These are phyloP conservation scores for Xylariaceae sp. DNA, from an alignment of 2,329 filamentous ascomycete genomes.

Conservation along the genomic window DNA sequence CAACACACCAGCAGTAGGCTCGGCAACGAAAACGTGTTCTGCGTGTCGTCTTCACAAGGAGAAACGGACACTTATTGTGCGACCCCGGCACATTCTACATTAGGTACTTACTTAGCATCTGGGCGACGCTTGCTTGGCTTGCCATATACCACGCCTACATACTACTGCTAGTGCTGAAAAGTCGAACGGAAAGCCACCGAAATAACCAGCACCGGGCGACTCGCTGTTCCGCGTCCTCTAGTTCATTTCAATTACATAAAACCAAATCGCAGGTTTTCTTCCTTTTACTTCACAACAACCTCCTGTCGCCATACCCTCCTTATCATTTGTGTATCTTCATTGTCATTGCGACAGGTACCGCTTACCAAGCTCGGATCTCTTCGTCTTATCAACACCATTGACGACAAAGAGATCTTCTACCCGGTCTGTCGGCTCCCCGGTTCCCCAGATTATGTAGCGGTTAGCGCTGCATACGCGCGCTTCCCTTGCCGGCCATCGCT, in stretches of 20 bases:
- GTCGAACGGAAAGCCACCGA: too few species aligned
- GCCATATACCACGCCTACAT: too few species aligned
- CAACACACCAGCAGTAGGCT: too few species aligned
- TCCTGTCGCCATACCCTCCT: constrained; percentile 19
- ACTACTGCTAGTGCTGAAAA: too few species aligned
- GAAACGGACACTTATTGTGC: too few species aligned
- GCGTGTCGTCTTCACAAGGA: too few species aligned
- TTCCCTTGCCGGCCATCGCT: constrained; percentile 14
- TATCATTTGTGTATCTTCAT: constrained; percentile 21
- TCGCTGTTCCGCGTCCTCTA: background rate
- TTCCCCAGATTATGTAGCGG: constrained; percentile 37
- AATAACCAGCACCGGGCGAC: background rate
- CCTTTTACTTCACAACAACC: constrained; percentile 35
- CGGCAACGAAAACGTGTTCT: too few species aligned
- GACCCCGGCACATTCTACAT: too few species aligned
- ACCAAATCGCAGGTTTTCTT: constrained; percentile 36
- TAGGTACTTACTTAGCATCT: too few species aligned
- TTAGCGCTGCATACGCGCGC: constrained; percentile 35
- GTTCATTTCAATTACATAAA: constrained; percentile 44
- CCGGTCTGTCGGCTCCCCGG: constrained; percentile 36
- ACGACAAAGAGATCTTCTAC: constrained; percentile 17
- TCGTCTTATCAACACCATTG: constrained; percentile 2
- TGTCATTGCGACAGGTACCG: constrained; percentile 16
- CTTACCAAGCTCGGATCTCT: constrained; percentile 31
- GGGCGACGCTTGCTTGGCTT: too few species aligned